Percentiles rank a stretch among this genome's conserved stretches.
Conservation (phyloP, 768 basidiomycete species). For the Mycena kentingensis region DNA sequence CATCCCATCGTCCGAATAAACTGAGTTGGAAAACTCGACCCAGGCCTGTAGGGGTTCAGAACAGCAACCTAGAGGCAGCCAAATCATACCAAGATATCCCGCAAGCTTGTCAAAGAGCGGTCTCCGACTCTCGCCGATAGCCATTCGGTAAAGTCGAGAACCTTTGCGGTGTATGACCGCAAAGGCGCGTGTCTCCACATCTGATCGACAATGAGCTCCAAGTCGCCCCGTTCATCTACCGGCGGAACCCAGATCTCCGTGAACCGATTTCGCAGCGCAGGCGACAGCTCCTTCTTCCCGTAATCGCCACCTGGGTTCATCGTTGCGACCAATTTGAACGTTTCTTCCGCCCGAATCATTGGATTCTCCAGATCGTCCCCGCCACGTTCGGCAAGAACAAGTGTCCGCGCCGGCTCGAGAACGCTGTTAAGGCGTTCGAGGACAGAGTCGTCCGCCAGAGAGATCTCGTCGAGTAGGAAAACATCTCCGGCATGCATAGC, state of each 20-base stretch:
- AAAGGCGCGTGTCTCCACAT: conserved; percentile 66
- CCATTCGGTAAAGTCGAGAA: conserved; percentile 86
- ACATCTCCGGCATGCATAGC: conserved; percentile 87
- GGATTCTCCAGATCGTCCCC: conserved; percentile 71
- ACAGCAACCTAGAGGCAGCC: background rate
- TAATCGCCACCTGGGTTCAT: conserved; percentile 99
- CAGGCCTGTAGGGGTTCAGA: conserved; percentile 63
- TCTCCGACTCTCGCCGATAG: conserved; percentile 63
- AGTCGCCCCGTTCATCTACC: conserved; percentile 70
- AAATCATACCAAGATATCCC: conserved; percentile 80
- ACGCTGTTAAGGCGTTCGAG: conserved; percentile 97
- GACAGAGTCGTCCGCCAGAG: conserved; percentile 96
- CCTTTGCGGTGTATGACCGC: conserved; percentile 51
- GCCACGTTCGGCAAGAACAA: conserved; percentile 92
- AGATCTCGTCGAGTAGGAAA: conserved; percentile 94
- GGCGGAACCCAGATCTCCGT: conserved; percentile 99
- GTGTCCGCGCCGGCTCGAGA: conserved; percentile 84
- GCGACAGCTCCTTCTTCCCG: conserved; percentile 98
- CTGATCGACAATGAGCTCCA: conserved; percentile 72
- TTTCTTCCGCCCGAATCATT: conserved; percentile 59
- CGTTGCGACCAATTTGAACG: conserved; percentile 91
- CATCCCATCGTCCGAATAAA: conserved; percentile 41
- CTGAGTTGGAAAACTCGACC: conserved; percentile 83
- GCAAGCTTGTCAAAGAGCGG: conserved; percentile 67
- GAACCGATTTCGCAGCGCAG: conserved; percentile 94